phyloP scores from a whole-genome alignment of 148 eudicot species.

The Rhododendron kiyosumense region DNA sequence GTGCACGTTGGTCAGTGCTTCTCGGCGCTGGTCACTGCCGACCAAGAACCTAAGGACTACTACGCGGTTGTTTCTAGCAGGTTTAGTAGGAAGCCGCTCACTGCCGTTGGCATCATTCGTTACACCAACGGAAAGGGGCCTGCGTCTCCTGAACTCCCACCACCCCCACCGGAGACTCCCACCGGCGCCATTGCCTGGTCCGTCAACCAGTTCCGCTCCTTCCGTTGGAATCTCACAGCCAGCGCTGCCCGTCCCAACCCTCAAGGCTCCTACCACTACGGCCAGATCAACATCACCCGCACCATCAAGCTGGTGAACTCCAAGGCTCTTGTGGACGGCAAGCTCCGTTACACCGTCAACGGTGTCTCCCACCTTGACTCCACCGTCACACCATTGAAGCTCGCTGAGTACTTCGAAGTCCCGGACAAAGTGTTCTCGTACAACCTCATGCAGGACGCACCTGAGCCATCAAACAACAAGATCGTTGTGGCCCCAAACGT shows the following conservation, averaged over 20 bases:
- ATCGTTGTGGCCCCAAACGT: conserved; percentile 21
- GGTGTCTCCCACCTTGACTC: conserved; percentile 15
- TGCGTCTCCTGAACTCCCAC: not conserved
- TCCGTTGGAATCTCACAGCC: conserved; percentile 30
- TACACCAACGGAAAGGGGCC: conserved; percentile 5
- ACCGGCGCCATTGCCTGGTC: conserved; percentile 16
- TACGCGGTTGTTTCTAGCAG: conserved; percentile 19
- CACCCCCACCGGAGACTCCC: conserved; percentile 11
- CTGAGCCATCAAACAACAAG: not conserved
- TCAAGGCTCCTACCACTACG: conserved; percentile 29
- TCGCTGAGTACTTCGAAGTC: conserved; percentile 22
- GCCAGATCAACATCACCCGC: conserved; percentile 14
- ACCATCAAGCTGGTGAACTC: conserved; percentile 20
- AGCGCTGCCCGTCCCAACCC: conserved; percentile 34
- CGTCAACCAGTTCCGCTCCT: conserved; percentile 20
- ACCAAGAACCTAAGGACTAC: conserved; percentile 22
- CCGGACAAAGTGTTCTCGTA: conserved; percentile 11
- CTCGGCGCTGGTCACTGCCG: conserved; percentile 23
- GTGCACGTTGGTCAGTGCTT: conserved; percentile 24
- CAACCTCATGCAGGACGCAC: conserved; percentile 11
- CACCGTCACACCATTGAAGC: conserved; percentile 18
- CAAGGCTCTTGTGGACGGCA: not conserved
- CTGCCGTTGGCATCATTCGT: not conserved
- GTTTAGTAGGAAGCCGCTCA: conserved; percentile 3
- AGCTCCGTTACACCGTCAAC: conserved; percentile 15